Evolutionary conservation across 148 eudicot species (phyloP), one percentile per base, ranked within the genome.

Genomic region (Chenopodium quinoa): DNA sequence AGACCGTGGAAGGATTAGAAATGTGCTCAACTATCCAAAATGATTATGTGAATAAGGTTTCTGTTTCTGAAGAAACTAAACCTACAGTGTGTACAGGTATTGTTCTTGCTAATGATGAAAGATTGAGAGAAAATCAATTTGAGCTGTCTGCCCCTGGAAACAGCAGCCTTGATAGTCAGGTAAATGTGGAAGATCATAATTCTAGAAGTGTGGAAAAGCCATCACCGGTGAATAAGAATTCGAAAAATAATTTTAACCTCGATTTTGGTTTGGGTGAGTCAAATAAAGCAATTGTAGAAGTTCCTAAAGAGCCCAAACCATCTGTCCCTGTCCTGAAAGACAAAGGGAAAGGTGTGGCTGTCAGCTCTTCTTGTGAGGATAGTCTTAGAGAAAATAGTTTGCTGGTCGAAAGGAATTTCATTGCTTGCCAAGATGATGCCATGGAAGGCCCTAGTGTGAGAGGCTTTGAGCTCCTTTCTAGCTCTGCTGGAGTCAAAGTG

Each of bases 271-370:
- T 50, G 19, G 91, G 85, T 27, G 88, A 84, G 74, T 79, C 88
- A 83, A 84, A 73, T 75, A 87, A 80, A 78, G 77, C 16, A 22
- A 50, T 75, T 27, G 68, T 44, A 50, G 89, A 82, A 73, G 72
- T 75, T 62, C 78, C 37, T 17, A 71, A 84, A 85, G 86, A 84
- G 77, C 83, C 86, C 54, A 84, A 86, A 82, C 81, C 80, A 65
- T 73, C 62, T 75, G 75, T 87, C 44, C 56, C 83, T 79, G 77
- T 77, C 22, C 77, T 50, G 54, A 93, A 90, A 85, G 98, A 93
- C 80, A 96, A 96, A 90, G 98, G 98, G 14, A 96, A 96, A 86
- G 84, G 87, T 82, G 84, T 91, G 82, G 93, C 82, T 78, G 79
- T 89, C 52, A 87, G 87, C 71, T 83, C 89, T 58, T 83, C 87